Conservation (phyloP, 371 early-diverging fungal genomes). For the Rhizopus sp. region DNA sequence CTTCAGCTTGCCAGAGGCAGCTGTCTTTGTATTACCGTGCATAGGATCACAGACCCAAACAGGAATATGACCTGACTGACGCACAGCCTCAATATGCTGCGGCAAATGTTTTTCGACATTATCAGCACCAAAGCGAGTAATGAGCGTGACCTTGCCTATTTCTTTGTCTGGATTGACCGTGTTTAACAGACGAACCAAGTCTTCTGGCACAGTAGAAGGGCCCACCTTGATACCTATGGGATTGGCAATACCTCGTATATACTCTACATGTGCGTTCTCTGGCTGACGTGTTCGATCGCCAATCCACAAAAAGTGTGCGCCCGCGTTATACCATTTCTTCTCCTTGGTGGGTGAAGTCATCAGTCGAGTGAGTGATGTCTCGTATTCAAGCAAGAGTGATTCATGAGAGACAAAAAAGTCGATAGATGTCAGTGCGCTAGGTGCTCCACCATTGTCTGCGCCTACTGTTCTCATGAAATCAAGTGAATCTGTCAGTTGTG, state of each 20-base stretch:
- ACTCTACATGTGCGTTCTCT: constrained; percentile 95
- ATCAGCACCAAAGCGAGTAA: constrained; percentile 90
- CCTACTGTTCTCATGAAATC: constrained; percentile 94
- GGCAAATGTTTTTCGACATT: constrained; percentile 84
- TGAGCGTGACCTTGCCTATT: constrained; percentile 91
- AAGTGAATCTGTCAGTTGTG: constrained; percentile 82
- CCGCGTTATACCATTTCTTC: constrained; percentile 63
- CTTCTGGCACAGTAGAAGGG: constrained; percentile 85
- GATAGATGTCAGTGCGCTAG: constrained; percentile 59
- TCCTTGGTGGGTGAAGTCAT: constrained; percentile 45
- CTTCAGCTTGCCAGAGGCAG: constrained; percentile 76
- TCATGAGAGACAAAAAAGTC: constrained; percentile 96
- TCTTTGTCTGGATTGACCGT: constrained; percentile 86
- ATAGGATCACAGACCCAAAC: constrained; percentile 98
- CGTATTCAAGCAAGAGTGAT: constrained; percentile 91
- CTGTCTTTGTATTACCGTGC: constrained; percentile 95
- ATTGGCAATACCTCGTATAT: constrained; percentile 92
- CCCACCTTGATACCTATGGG: constrained; percentile 97
- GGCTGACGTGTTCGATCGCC: constrained; percentile 97
- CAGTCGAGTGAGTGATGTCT: constrained; percentile 78
- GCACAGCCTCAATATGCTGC: constrained; percentile 88
- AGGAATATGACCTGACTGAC: constrained; percentile 80
- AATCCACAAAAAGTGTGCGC: constrained; percentile 96
- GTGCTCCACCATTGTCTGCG: constrained; percentile 53
- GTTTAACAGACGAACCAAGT: constrained; percentile 79